phyloP scores from a whole-genome alignment of 2,329 filamentous ascomycete species.

The Pseudogymnoascus sp. region DNA sequence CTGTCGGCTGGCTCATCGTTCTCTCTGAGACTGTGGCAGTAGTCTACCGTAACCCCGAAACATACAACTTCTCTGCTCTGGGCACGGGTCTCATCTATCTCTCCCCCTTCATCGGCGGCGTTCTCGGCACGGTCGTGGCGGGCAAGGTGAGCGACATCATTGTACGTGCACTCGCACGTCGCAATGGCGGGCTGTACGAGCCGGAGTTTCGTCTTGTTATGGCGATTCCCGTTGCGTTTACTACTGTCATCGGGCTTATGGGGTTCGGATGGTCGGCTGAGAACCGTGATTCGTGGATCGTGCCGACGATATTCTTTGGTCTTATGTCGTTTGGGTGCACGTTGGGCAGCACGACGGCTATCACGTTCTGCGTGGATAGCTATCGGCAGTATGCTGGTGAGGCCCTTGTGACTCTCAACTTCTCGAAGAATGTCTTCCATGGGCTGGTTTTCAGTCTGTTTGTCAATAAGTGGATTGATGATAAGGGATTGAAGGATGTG shows the following conservation, averaged over 20 bases:
- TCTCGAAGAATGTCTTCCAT: constrained; percentile 89
- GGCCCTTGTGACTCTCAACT: constrained; percentile 88
- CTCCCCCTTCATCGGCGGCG: constrained; percentile 79
- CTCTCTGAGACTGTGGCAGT: constrained; percentile 79
- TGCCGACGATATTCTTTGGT: constrained; percentile 90
- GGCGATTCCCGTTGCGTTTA: constrained; percentile 71
- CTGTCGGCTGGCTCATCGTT: constrained; percentile 92
- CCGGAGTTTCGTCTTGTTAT: constrained; percentile 89
- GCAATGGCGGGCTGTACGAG: constrained; percentile 91
- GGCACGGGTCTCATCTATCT: constrained; percentile 83
- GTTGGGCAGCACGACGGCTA: constrained; percentile 80
- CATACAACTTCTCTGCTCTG: constrained; percentile 75
- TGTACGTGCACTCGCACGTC: constrained; percentile 71
- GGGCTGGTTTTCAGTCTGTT: constrained; percentile 85
- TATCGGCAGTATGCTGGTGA: constrained; percentile 92
- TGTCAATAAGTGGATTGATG: constrained; percentile 74
- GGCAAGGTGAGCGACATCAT: constrained; percentile 82
- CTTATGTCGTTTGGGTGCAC: constrained; percentile 88
- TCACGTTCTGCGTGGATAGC: constrained; percentile 90
- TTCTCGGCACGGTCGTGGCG: constrained; percentile 86
- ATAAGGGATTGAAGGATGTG: constrained; percentile 67
- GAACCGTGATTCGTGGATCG: constrained; percentile 72
- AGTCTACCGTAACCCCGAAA: constrained; percentile 63
- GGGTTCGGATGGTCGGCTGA: constrained; percentile 92
- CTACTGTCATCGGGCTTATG: constrained; percentile 81